Conservation (phyloP, 306 rosid species). For the Cicer judaicum region DNA sequence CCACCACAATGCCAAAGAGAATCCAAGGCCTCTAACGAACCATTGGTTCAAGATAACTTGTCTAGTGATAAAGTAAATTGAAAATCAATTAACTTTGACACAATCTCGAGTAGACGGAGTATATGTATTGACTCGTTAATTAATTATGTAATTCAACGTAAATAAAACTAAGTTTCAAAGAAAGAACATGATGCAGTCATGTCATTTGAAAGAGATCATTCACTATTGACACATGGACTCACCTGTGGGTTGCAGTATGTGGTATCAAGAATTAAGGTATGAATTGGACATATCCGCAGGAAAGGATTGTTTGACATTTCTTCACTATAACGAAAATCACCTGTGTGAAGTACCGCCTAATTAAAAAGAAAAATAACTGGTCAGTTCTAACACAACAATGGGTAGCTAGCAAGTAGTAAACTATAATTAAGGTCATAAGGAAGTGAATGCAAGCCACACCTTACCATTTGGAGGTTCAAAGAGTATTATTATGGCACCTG, state of each 20-base stretch:
- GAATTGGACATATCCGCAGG: constrained; percentile 57
- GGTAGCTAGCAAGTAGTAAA: constrained; percentile 10
- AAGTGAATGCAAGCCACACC: constrained; percentile 67
- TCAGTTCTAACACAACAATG: constrained; percentile 27
- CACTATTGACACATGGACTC: constrained; percentile 44
- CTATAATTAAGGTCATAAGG: constrained; percentile 19
- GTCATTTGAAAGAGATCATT: constrained; percentile 34
- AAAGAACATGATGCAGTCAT: constrained; percentile 2
- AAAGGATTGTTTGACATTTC: constrained; percentile 60
- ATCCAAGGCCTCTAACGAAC: constrained; percentile 12
- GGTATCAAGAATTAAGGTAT: constrained; percentile 86
- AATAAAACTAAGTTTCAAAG: constrained; percentile 4
- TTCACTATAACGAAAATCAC: constrained; percentile 87
- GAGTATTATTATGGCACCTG: constrained; percentile 85
- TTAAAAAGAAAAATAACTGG: constrained; percentile 39
- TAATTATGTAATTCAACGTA: background rate
- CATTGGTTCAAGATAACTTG: constrained; percentile 19
- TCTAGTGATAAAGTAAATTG: constrained; percentile 3
- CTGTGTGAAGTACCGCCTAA: constrained; percentile 88
- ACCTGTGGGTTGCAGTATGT: constrained; percentile 94
- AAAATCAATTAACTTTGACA: constrained; percentile 38
- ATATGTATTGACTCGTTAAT: constrained; percentile 1
- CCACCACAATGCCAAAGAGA: background rate
- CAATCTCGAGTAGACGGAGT: background rate
- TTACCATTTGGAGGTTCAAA: constrained; percentile 90